Base-by-base conservation (phyloP, 192 early-diverging fungal genomes). In the Dimargaris verticillata region DNA sequence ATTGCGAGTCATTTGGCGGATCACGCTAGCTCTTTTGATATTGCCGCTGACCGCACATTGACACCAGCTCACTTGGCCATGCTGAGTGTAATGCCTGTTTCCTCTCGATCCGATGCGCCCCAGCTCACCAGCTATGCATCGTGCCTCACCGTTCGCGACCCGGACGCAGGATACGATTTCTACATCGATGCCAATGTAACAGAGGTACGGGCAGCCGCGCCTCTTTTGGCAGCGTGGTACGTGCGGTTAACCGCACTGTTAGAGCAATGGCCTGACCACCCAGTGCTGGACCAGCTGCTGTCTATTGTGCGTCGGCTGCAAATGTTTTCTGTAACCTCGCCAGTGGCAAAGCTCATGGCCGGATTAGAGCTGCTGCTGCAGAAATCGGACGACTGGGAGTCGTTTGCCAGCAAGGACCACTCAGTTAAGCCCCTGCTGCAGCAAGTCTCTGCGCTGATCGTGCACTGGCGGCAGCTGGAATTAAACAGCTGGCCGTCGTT, bases 351-450 rank as follows among this genome's bases (percentile, higher is more conserved):
- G 72, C 77, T 95, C 24, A 64, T 99, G 41, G 83, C 91, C 7
- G 93, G 88, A 33, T 57, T 97, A 57, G 96, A 99, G 69, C 66
- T 89, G 55, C 72, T 99, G 18, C 68, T 97, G 20, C 78, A 83
- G 61, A 89, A 91, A 53, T 88, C 88, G 18, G 83, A 93, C 69
- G 93, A 97, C 66, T 99, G 96, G 96, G 83, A 97, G 70, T 69
- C 80, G 15, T 92, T 89, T 61, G 91, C 93, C 12, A 83, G 82
- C 62, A 71, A 79, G 18, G 85, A 89, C 24, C 83, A 87, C 26
- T 89, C 91, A 10, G 62, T 97, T 33, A 78, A 83, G 44, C 64
- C 69, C 29, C 75, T 83, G 45, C 79, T 84, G 55, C 80, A 85
- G 10, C 80, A 84, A 14, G 72, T 92, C 0, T 82, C 81, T 3